A percentile compares a stretch with the other conserved stretches of the same genome.
Conservation (phyloP, 1,284 basidiomycete genomes). For the Mycena citricolor region DNA sequence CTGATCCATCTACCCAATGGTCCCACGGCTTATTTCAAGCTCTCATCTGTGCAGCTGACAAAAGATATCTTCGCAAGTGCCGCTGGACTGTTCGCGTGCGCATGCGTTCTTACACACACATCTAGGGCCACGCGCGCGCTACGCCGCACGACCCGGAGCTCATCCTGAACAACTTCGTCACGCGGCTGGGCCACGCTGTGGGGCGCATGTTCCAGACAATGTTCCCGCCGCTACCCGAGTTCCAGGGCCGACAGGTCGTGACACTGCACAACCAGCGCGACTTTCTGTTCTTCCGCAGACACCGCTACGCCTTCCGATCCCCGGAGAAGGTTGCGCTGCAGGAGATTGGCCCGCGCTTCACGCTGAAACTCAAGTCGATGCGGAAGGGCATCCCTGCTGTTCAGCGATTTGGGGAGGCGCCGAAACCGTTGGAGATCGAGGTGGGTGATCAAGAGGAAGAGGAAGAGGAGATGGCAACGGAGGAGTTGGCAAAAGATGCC, state of each 20-base stretch:
- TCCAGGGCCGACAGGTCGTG: constrained; percentile 96
- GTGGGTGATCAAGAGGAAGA: constrained; percentile 41
- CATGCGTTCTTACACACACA: constrained; percentile 21
- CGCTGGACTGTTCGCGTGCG: constrained; percentile 1
- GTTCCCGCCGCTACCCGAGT: constrained; percentile 94
- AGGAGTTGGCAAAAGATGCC: constrained; percentile 21
- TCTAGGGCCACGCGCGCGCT: constrained; percentile 86
- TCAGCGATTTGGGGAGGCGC: constrained; percentile 58
- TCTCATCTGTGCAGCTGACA: constrained; percentile 86
- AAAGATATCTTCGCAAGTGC: constrained; percentile 76
- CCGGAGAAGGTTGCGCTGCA: constrained; percentile 91
- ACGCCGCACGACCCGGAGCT: constrained; percentile 95
- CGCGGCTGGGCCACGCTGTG: constrained; percentile 89
- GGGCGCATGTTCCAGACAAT: constrained; percentile 94
- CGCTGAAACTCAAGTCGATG: constrained; percentile 88
- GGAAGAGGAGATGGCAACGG: constrained; percentile 25
- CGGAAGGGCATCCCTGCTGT: constrained; percentile 88
- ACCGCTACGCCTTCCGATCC: constrained; percentile 93
- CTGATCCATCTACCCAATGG: constrained; percentile 89
- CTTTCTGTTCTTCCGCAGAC: constrained; percentile 96
- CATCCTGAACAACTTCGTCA: constrained; percentile 94
- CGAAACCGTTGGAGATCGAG: constrained; percentile 64
- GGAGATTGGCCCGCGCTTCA: constrained; percentile 98
- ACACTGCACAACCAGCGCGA: constrained; percentile 98
- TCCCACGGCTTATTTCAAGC: constrained; percentile 95